Evolutionary conservation across 371 early-diverging fungal genomes (phyloP), one percentile per base, ranked within the genome.

Genomic region (Mucor circinelloides): DNA sequence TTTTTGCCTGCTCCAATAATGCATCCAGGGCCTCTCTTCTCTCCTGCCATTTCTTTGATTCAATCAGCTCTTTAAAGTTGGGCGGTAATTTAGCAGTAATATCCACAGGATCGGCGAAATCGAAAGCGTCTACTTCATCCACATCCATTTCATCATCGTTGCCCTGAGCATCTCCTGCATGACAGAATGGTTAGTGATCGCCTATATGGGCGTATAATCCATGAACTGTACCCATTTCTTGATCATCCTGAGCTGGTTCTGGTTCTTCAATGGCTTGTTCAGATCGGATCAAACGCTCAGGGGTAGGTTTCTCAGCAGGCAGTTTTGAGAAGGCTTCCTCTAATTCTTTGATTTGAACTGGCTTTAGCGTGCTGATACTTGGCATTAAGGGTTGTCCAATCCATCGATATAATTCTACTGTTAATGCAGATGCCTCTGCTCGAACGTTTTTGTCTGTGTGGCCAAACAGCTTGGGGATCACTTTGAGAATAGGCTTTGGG

Each of bases 31-130:
- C 95, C 64, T 97, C 98, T 74, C 95, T 94, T 72, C 98, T 86
- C 71, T 97, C 97, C 72, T 96, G 90, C 99, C 99, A 99, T 68
- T 97, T 97, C 52, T 91, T 84, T 4, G 97, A 94, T 1, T 76
- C 91, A 36, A 95, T 62, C 27, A 88, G 64, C n/a, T 83, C 85
- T 74, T 90, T 89, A 70, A 96, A 97, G 60, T 91, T 88, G 25
- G 78, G 78, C 1, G 94, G 91, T 40, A 99, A 78, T 82, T 96
- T 95, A 34, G 83, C 86, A 8, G 92, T 86, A 31, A 98, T 89
- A 66, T 96, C 93, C 5, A 98, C 92, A 2, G 99, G 94, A 63
- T 98, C 98, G 4, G 89, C 85, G 12, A 98, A 70, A 59, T 95
- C 95, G 70, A 88, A 92, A 4, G 70, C 71, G 38, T 67, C 75